phyloP scores from a whole-genome alignment of 2,329 filamentous ascomycete genomes.

The Diaporthe sp. region DNA sequence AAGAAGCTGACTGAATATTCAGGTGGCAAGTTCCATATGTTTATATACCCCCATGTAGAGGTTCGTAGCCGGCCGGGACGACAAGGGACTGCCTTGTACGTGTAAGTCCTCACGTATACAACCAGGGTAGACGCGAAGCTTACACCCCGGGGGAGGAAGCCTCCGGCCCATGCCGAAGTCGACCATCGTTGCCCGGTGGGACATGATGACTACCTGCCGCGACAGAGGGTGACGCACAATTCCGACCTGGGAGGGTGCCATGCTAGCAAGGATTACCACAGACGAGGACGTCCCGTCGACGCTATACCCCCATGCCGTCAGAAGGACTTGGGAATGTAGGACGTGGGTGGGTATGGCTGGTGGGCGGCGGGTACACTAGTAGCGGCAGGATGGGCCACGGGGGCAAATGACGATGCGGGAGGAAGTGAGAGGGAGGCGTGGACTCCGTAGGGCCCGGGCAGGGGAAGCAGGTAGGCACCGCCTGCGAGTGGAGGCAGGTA shows the following conservation, averaged over 20 bases:
- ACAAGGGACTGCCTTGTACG: constrained; percentile 35
- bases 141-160: constrained; percentile 3
- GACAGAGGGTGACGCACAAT: constrained; percentile 40
- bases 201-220: constrained; percentile 40
- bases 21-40: constrained; percentile 40
- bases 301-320: constrained; percentile 7
- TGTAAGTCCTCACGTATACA: constrained; percentile 40
- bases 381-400: constrained; percentile 32
- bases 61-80: constrained; percentile 19
- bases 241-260: constrained; percentile 17
- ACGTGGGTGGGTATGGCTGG: constrained; percentile 17
- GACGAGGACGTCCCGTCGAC: neutral
- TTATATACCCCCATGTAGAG: constrained; percentile 35
- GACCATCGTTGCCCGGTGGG: constrained; percentile 30
- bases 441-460: constrained; percentile 22
- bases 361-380: constrained; percentile 23
- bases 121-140: constrained; percentile 36
- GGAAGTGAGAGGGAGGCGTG: constrained; percentile 17
- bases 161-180: constrained; percentile 35
- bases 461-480: neutral
- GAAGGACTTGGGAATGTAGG: constrained; percentile 32
- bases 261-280: constrained; percentile 22
- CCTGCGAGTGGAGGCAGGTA: constrained; percentile 22
- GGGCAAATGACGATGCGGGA: constrained; percentile 32
- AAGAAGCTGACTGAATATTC: constrained; percentile 35